Conservation (phyloP, 2,329 filamentous ascomycete genomes). For the Fusarium dlaminii region DNA sequence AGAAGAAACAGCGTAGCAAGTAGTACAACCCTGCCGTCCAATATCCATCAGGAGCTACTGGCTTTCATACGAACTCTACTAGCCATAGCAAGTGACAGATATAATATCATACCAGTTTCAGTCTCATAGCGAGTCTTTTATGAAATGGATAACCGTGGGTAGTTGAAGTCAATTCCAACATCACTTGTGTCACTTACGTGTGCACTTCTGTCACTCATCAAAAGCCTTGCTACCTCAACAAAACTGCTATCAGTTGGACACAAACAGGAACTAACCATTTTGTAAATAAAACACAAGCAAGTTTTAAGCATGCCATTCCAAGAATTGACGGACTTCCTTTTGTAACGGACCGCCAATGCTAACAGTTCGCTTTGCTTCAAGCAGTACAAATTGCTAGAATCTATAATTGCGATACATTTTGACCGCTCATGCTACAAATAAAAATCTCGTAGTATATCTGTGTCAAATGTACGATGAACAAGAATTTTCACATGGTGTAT, state of each 20-base stretch:
- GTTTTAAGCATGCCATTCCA: neutral
- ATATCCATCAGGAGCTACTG: neutral
- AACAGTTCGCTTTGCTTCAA: neutral
- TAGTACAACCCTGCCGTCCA: neutral
- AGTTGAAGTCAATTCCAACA: neutral
- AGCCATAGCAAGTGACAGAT: neutral
- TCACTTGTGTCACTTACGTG: neutral
- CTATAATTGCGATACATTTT: no score
- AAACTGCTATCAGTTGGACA: neutral
- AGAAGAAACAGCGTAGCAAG: neutral
- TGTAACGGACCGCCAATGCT: neutral
- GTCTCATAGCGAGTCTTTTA: neutral
- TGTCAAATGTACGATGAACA: neutral
- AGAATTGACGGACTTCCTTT: neutral
- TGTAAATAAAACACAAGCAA: neutral
- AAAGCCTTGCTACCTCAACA: neutral
- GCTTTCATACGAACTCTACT: neutral
- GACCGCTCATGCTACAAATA: neutral
- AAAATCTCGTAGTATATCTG: no score
- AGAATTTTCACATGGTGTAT: neutral
- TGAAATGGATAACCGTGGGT: neutral
- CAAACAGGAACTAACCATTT: neutral
- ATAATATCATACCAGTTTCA: no score
- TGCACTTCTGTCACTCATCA: neutral
- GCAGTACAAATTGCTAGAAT: neutral